These are phyloP conservation scores for Micractinium sp. DNA, from an alignment of 139 green algal genomes.

Conservation along the genomic window DNA sequence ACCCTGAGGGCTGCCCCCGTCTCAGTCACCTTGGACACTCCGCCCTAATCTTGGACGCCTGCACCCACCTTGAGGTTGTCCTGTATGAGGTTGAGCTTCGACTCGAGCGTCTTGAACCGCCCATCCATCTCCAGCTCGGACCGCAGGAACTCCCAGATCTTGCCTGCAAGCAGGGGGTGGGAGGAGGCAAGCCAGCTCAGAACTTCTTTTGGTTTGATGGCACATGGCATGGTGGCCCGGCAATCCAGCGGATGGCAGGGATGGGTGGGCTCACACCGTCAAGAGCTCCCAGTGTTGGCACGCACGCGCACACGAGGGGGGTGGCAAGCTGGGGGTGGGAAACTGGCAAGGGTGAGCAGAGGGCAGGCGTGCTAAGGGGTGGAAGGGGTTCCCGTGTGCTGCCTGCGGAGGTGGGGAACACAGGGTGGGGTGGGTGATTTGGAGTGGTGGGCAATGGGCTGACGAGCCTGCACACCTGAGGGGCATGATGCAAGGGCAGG, in stretches of 20 bases:
- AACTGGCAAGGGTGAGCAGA: no score
- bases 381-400: no score
- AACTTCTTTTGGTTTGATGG: neutral
- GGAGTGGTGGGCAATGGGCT: no score
- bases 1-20: no score
- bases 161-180: constrained; percentile 4
- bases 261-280: neutral
- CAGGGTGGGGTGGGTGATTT: no score
- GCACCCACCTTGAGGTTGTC: constrained; percentile 63
- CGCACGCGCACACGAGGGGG: neutral
- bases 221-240: neutral
- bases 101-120: constrained; percentile 61
- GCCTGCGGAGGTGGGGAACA: no score
- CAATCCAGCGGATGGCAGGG: neutral
- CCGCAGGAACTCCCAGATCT: constrained; percentile 58
- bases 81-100: constrained; percentile 72
- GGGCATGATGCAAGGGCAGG: no score
- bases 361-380: no score
- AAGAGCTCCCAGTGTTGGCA: neutral
- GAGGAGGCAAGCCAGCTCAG: neutral
- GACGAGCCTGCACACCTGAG: no score
- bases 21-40: no score
- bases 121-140: constrained; percentile 68
- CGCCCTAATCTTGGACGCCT: no score
- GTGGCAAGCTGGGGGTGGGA: no score